Percentiles rank a stretch among this genome's conserved stretches.
Conservation (phyloP, 371 early-diverging fungal species). For the Sporodiniella umbellata region DNA sequence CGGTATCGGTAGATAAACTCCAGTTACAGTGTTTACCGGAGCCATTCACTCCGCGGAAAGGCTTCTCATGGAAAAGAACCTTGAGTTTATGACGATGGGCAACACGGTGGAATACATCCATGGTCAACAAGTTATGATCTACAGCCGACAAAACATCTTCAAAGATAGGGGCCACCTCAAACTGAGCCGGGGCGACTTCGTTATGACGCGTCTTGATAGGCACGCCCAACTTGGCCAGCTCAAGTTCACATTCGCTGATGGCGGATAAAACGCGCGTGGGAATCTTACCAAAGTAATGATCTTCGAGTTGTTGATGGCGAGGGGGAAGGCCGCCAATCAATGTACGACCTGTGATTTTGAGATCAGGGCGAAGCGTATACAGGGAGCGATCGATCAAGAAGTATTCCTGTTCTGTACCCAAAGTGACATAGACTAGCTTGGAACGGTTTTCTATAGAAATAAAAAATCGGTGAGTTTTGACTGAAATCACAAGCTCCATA, state of each 20-base stretch:
- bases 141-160: constrained; percentile 95
- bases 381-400: constrained; percentile 94
- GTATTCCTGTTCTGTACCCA: constrained; percentile 98
- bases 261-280: constrained; percentile 90
- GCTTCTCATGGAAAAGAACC: constrained; percentile 98
- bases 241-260: constrained; percentile 92
- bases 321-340: constrained; percentile 92
- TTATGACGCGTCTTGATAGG: constrained; percentile 99
- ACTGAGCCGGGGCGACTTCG: constrained; percentile 98
- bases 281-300: constrained; percentile 98
- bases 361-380: constrained; percentile 91
- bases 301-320: constrained; percentile 97
- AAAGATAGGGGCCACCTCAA: constrained; percentile 96
- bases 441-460: constrained; percentile 33
- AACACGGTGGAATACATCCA: constrained; percentile 95
- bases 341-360: constrained; percentile 95
- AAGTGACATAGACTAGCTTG: constrained; percentile 81
- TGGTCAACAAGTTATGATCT: constrained; percentile 97
- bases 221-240: constrained; percentile 92
- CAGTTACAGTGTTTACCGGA: constrained; percentile 99
- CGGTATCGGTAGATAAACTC: constrained; percentile 92
- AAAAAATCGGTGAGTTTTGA: no score
- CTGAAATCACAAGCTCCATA: no score
- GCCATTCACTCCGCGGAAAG: constrained; percentile 97
- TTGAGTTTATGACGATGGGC: constrained; percentile 96